phyloP scores from a whole-genome alignment of 2,329 filamentous ascomycete genomes.

The Calonectria multiphialidica region DNA sequence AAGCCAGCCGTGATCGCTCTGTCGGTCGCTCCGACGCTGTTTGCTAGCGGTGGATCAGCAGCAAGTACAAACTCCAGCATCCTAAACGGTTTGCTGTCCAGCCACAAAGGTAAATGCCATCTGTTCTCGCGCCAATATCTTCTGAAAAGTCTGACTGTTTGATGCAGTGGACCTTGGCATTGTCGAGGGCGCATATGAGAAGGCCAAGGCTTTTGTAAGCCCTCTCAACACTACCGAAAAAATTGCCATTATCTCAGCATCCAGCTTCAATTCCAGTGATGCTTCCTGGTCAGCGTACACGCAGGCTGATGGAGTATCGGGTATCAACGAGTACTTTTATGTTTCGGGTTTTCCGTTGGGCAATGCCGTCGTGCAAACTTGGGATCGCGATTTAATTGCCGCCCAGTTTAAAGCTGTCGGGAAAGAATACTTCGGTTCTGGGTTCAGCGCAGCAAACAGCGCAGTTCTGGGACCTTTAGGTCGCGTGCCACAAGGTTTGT shows the following conservation, averaged over 20 bases:
- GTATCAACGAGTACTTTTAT: background rate
- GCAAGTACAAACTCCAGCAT: no score
- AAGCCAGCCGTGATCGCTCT: no score
- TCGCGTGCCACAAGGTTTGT: slow-evolving; percentile 53
- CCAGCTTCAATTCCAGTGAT: background rate
- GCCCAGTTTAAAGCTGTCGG: background rate
- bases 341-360: background rate
- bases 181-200: background rate
- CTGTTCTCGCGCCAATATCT: no score
- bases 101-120: no score
- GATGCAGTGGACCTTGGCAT: background rate
- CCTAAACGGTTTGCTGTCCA: no score
- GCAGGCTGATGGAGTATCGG: background rate
- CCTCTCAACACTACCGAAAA: background rate
- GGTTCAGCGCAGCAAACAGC: background rate
- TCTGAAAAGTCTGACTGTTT: no score
- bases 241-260: background rate
- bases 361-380: background rate
- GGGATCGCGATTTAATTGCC: background rate
- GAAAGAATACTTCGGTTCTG: background rate
- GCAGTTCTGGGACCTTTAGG: background rate
- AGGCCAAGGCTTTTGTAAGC: background rate
- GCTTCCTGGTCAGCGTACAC: background rate
- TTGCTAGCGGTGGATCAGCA: no score
- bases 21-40: no score